A percentile compares a stretch with the other conserved stretches of the same genome.
Evolutionary conservation across 768 basidiomycete genomes (phyloP).

Genomic region (Mycena albidolilacea): DNA sequence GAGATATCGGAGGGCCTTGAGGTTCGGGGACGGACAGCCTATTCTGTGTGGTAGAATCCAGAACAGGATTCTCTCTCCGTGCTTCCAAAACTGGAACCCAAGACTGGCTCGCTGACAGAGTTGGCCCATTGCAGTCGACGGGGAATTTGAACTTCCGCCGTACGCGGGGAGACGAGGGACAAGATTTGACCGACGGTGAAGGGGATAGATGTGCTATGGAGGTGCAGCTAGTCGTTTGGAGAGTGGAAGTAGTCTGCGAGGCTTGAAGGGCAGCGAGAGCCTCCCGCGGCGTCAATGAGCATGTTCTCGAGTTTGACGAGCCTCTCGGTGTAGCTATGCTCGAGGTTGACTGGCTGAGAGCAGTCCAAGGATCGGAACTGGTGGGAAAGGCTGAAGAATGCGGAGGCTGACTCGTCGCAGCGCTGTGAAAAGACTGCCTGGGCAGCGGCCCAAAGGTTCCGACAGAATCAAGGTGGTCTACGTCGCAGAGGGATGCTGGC

Average conservation of each 20-base stretch:
- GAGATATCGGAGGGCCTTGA: not conserved
- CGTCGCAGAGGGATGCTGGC: conserved; percentile 20
- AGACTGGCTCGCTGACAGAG: conserved; percentile 30
- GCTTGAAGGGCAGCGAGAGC: conserved; percentile 2
- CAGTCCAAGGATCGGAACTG: conserved; percentile 19
- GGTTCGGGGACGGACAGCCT: conserved; percentile 7
- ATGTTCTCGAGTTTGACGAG: not conserved
- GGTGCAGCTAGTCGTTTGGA: conserved; percentile 19
- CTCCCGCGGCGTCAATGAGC: not conserved
- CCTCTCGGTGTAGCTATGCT: conserved; percentile 7
- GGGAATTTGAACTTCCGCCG: conserved; percentile 36
- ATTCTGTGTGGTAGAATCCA: conserved; percentile 8
- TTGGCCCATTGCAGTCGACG: conserved; percentile 30
- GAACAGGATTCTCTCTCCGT: conserved; percentile 9
- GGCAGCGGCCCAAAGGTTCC: conserved; percentile 48
- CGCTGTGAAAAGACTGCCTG: conserved; percentile 28
- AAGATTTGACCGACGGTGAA: conserved; percentile 18
- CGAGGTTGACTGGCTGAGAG: not conserved
- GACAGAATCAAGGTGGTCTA: conserved; percentile 35
- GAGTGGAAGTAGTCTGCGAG: conserved; percentile 25
- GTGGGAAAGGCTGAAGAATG: conserved; percentile 17
- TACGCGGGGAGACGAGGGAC: conserved; percentile 28
- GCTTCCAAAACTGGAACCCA: conserved; percentile 25
- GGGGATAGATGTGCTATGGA: conserved; percentile 28
- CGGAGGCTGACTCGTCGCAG: conserved; percentile 21